These are phyloP conservation scores for Salix brachista DNA, from an alignment of 345 rosid species.

Conservation along the genomic window DNA sequence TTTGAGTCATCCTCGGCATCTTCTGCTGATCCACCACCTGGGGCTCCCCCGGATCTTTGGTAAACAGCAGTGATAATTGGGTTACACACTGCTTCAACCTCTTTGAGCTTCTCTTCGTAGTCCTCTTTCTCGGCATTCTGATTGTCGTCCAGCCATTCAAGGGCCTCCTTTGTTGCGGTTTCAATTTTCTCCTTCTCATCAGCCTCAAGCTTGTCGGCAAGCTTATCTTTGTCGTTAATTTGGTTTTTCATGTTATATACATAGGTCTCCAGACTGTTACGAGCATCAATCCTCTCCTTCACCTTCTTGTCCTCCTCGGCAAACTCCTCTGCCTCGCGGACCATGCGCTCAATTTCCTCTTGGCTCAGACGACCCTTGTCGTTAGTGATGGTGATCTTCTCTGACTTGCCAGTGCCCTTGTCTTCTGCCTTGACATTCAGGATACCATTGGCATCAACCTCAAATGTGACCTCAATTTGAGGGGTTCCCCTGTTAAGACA, in stretches of 20 bases:
- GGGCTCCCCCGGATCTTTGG: constrained; percentile 79
- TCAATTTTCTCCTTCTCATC: constrained; percentile 95
- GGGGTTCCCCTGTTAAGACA: constrained; percentile 76
- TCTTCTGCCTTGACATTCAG: constrained; percentile 90
- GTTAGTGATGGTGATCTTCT: constrained; percentile 92
- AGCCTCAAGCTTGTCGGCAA: constrained; percentile 82
- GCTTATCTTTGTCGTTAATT: constrained; percentile 84
- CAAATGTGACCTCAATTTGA: constrained; percentile 94
- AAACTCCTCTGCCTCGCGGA: constrained; percentile 86
- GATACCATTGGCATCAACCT: constrained; percentile 94
- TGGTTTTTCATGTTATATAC: constrained; percentile 96
- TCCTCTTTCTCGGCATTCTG: constrained; percentile 83
- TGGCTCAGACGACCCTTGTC: constrained; percentile 95
- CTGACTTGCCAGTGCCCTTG: constrained; percentile 80
- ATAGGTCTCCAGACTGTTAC: constrained; percentile 84
- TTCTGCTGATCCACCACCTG: constrained; percentile 44
- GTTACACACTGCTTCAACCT: constrained; percentile 90
- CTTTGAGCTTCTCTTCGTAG: constrained; percentile 93
- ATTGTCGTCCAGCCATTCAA: constrained; percentile 92
- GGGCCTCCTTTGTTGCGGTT: constrained; percentile 78
- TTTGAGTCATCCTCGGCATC: constrained; percentile 48
- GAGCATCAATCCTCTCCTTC: constrained; percentile 86
- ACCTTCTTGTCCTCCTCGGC: constrained; percentile 97
- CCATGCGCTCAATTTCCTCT: constrained; percentile 95
- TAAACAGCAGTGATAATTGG: constrained; percentile 84